phyloP scores from a whole-genome alignment of 306 rosid species.

The Quercus dentata region DNA sequence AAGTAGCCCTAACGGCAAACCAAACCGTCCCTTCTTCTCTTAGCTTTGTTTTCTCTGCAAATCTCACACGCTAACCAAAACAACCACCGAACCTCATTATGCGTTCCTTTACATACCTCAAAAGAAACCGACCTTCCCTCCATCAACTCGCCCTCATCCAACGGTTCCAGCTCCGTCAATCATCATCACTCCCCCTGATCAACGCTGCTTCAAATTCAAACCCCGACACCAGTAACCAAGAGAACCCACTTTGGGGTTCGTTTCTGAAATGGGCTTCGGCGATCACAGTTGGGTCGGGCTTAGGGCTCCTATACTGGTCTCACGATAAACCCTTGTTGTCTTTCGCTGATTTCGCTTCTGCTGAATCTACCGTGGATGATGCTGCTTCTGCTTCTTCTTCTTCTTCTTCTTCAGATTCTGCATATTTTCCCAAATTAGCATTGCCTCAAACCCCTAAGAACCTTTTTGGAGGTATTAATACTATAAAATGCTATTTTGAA shows the following conservation, averaged over 20 bases:
- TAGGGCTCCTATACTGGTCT: constrained; percentile 58
- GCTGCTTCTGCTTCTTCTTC: constrained; percentile 16
- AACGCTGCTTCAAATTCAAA: constrained; percentile 13
- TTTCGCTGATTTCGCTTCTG: constrained; percentile 30
- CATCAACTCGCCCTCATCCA: constrained; percentile 25
- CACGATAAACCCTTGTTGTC: constrained; percentile 12
- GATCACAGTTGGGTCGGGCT: constrained; percentile 35
- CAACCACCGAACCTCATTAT: neutral
- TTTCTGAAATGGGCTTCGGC: constrained; percentile 40
- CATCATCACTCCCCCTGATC: constrained; percentile 19
- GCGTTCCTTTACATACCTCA: constrained; percentile 38
- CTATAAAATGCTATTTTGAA: neutral
- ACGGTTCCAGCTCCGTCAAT: constrained; percentile 13
- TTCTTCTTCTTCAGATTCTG: too few relatives aligned
- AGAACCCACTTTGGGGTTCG: constrained; percentile 7
- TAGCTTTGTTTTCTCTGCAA: too few relatives aligned
- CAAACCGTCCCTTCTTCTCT: too few relatives aligned
- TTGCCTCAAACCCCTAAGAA: constrained; percentile 43
- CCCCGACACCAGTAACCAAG: neutral
- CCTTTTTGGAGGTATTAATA: constrained; percentile 53
- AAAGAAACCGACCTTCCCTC: constrained; percentile 32
- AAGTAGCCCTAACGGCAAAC: too few relatives aligned
- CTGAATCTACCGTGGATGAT: constrained; percentile 4
- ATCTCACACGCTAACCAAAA: too few relatives aligned
- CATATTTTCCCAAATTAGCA: constrained; percentile 28